Conservation (phyloP, 805 yeast species). For the Kodamaea laetipori region DNA sequence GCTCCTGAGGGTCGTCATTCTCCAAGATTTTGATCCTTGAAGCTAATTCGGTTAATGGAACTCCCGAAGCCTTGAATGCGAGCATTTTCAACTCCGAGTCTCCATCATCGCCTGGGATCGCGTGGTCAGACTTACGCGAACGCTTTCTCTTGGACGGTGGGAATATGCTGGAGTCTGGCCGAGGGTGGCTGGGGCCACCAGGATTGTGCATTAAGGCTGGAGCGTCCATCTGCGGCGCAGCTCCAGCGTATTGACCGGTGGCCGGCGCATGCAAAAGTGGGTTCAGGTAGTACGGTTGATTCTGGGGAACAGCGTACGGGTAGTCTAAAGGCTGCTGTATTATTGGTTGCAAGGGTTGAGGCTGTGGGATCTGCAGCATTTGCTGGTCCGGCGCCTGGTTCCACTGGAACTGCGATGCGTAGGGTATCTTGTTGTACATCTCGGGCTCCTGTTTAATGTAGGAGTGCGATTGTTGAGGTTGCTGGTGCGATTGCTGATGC, state of each 20-base stretch:
- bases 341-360: slow-evolving; percentile 1
- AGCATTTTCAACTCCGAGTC: slow-evolving; percentile 40
- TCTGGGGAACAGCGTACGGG: slow-evolving; percentile 2
- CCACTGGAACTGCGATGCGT: background rate
- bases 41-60: slow-evolving; percentile 48
- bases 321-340: slow-evolving; percentile 1
- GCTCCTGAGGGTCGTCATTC: slow-evolving; percentile 16
- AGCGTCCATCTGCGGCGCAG: background rate
- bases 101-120: slow-evolving; percentile 36
- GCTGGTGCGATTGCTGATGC: background rate
- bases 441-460: background rate
- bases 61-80: slow-evolving; percentile 34
- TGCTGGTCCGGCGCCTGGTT: slow-evolving; percentile 4
- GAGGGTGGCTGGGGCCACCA: slow-evolving; percentile 3
- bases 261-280: background rate
- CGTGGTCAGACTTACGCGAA: slow-evolving; percentile 32
- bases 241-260: background rate
- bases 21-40: slow-evolving; percentile 47
- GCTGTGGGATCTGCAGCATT: slow-evolving; percentile 1
- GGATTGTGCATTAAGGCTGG: background rate
- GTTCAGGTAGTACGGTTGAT: slow-evolving; percentile 1
- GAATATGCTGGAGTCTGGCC: slow-evolving; percentile 8
- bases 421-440: background rate
- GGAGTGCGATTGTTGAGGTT: background rate
- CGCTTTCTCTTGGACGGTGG: slow-evolving; percentile 22